Base-by-base conservation (phyloP, 2,329 filamentous ascomycete species). In the Fusarium buharicum region DNA sequence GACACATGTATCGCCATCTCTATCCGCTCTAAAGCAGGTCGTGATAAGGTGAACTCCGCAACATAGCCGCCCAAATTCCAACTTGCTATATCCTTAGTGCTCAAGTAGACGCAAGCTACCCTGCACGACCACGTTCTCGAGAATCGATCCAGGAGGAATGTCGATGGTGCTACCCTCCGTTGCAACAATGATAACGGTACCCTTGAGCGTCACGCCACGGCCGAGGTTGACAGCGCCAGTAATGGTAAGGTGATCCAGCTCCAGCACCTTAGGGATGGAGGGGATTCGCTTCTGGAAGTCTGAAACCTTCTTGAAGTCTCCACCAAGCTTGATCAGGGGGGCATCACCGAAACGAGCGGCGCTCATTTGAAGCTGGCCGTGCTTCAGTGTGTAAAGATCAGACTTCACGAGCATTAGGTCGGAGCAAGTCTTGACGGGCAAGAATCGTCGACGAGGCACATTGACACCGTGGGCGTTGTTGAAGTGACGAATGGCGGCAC, bases 351-450 rank as follows among this genome's bases (percentile, higher is more conserved):
- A 98, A 70, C 95, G 92, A 83, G 89, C 93, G 69, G 93, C 89
- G 85, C 96, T 96, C 82, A 99, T 96, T 76, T 97, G 87, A 67
- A 99, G 88, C 84, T 98, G 94, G 69, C 95, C 95, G 82, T 99
- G 95, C 88, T 97, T 95, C 71, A 99, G 88, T 10, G 93, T 96
- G 88, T 99, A 99, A 60, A 99, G 87, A 75, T 99, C 95, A 22
- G 95, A 98, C 87, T 99, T 99, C 86, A 99, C 95, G 62, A 99
- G 90, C 93, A 99, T 96, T 67, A 99, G 86, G 77, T 99, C 95
- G 50, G 95, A 99, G 87, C 94, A 99, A 18, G 95, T 99, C 91
- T 99, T 99, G 84, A 99, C 95, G 62, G 95, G 95, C 84, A 99
- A 86, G 91, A 99, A 99, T 70, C 95, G 93, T 73, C 93, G 89